Base-by-base conservation (phyloP, 208 protist species). In the Acanthamoeba triangularis region DNA sequence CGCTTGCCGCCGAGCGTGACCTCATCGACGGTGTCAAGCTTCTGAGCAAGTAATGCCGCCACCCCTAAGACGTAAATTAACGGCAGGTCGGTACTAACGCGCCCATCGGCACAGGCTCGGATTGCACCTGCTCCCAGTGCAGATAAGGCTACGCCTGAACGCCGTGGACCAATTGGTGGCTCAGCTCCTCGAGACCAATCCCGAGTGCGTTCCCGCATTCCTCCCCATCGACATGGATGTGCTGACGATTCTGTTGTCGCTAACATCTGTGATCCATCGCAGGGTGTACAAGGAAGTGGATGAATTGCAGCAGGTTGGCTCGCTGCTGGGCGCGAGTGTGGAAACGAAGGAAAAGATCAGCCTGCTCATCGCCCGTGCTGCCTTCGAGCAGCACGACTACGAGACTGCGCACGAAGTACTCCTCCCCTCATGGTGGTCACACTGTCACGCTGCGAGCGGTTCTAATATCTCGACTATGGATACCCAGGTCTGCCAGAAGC, bases 341-440 rank as follows among this genome's bases (percentile, higher is more conserved):
- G 82, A 90, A 90, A 90, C 47, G 13, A 47, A 41, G 41, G 82
- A 47, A 90, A 52, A 52, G 54, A 90, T 90, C 23, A 65, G 41
- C 49, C 33, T 61, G 14, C 30, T 90, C 47, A 35, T 90, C 28
- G 82, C 82, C 67, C 82, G 41, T 6, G n/a, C 82, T 61, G 82
- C 82, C 30, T 90, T 90, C 47, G 44, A 90, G 28, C 82, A 90
- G 13, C 47, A 33, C 82, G 82, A 90, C 82, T 90, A 90, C 35
- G 30, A 16, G 30, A 30, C 41, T 61, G 82, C 82, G 28, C 44
- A 59, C 49, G 82, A 76, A 33, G 67, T 76, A 33, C 67, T 18
- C 8, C 2, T 61, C 16, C 54, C 16, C 52, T 59, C 3, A 5
- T 59, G 16, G 13, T 23, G 13, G 54, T 61, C 54, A 18, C n/a